These are phyloP conservation scores for Arthonia radiata DNA, from an alignment of 495 filamentous ascomycete species.

Conservation along the genomic window DNA sequence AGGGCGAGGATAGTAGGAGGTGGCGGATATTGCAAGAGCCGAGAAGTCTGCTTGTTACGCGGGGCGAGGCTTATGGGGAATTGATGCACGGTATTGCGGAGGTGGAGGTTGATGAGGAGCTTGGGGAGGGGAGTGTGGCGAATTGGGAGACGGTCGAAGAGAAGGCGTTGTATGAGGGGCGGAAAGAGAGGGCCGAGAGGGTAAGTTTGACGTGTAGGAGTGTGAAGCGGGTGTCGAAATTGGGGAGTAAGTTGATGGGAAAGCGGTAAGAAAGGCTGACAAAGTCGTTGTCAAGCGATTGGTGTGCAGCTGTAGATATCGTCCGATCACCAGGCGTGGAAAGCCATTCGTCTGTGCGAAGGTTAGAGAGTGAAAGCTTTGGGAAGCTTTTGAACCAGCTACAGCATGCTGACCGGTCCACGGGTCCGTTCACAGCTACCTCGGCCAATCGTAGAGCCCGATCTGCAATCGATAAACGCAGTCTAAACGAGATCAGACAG, in stretches of 20 bases:
- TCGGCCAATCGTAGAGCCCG: too few species aligned
- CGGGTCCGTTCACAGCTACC: too few species aligned
- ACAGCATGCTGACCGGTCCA: too few species aligned
- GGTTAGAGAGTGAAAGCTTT: too few species aligned
- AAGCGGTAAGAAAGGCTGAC: too few species aligned
- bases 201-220: conserved; percentile 84
- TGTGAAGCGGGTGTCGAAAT: conserved; percentile 61
- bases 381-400: too few species aligned
- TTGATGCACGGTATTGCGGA: conserved; percentile 17
- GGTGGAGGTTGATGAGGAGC: conserved; percentile 12
- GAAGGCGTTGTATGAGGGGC: conserved; percentile 22
- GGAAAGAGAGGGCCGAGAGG: conserved; percentile 36
- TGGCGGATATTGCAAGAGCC: conserved; percentile 72
- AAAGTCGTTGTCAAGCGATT: too few species aligned
- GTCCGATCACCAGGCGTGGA: too few species aligned
- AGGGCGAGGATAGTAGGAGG: conserved; percentile 17
- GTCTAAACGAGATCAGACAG: too few species aligned
- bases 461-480: too few species aligned
- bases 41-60: conserved; percentile 25
- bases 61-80: conserved; percentile 11
- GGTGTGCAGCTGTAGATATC: too few species aligned
- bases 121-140: conserved; percentile 29
- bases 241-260: conserved; percentile 37
- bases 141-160: conserved; percentile 68
- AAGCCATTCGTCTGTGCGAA: too few species aligned